Conservation (phyloP, 345 rosid genomes). For the Salix koriyanagi region DNA sequence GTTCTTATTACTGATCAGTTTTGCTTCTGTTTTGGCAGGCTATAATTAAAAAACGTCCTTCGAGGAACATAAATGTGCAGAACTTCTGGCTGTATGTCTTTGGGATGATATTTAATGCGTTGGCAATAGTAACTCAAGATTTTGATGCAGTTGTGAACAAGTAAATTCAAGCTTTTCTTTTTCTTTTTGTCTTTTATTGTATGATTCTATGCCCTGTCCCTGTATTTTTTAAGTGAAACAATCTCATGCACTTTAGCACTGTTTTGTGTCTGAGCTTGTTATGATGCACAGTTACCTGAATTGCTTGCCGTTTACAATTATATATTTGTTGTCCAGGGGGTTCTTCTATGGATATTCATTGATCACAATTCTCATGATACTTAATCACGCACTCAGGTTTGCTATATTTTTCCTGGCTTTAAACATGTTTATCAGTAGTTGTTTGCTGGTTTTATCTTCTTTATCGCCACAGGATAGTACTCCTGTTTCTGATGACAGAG, state of each 20-base stretch:
- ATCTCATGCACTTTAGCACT: too few species aligned
- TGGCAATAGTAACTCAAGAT: conserved; percentile 86
- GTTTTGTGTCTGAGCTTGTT: neutral
- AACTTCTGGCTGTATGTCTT: conserved; percentile 93
- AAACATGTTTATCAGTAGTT: conserved; percentile 3
- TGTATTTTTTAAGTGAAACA: neutral
- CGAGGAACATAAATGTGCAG: conserved; percentile 93
- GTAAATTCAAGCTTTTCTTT: conserved; percentile 39
- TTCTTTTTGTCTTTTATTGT: neutral
- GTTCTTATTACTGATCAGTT: neutral
- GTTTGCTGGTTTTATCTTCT: conserved; percentile 11
- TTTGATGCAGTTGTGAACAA: conserved; percentile 79
- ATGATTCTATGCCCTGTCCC: neutral
- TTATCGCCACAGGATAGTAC: neutral
- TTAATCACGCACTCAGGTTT: conserved; percentile 95
- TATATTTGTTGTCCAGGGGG: conserved; percentile 51
- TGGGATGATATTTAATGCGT: conserved; percentile 93
- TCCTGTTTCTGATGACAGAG: neutral
- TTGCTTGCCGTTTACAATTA: conserved; percentile 5
- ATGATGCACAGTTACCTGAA: neutral
- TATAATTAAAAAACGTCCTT: conserved; percentile 82
- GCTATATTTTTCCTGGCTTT: conserved; percentile 16
- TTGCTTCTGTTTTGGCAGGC: conserved; percentile 57
- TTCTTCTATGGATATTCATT: conserved; percentile 94
- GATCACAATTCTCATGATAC: conserved; percentile 80